phyloP scores from a whole-genome alignment of 2,329 filamentous ascomycete species.

The Diaporthe sp. region DNA sequence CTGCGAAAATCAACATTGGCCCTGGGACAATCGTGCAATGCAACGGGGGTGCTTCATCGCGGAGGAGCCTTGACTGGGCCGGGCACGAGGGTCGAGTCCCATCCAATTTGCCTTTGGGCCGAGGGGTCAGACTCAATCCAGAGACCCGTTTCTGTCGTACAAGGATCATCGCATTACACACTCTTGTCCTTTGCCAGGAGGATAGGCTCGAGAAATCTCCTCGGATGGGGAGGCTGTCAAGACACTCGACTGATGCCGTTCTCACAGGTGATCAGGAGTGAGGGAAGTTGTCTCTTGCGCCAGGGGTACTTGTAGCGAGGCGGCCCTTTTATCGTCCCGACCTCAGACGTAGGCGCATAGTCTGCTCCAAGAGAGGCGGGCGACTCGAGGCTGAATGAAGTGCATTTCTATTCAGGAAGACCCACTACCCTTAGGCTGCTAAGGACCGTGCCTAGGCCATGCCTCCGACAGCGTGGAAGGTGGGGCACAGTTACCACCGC shows the following conservation, averaged over 20 bases:
- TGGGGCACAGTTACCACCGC: slow-evolving; percentile 5
- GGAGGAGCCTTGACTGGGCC: slow-evolving; percentile 18
- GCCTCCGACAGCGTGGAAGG: too few relatives aligned
- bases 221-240: not conserved
- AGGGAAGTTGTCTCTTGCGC: not conserved
- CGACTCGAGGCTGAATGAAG: not conserved
- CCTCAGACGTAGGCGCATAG: not conserved
- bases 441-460: not conserved
- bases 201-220: not conserved
- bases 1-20: slow-evolving; percentile 32
- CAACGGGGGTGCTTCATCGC: slow-evolving; percentile 29
- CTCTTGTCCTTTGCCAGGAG: not conserved
- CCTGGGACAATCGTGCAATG: slow-evolving; percentile 25
- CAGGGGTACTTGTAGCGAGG: slow-evolving; percentile 6
- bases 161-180: slow-evolving; percentile 19
- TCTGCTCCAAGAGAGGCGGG: not conserved
- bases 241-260: slow-evolving; percentile 5
- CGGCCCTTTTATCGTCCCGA: slow-evolving; percentile 18
- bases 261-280: not conserved
- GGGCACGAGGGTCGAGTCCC: slow-evolving; percentile 27
- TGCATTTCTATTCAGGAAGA: not conserved
- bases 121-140: slow-evolving; percentile 31
- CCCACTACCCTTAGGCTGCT: slow-evolving; percentile 1
- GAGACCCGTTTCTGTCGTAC: slow-evolving; percentile 25
- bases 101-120: slow-evolving; percentile 32